phyloP scores from a whole-genome alignment of 768 basidiomycete species.

The Lepiota brunneoincarnata region DNA sequence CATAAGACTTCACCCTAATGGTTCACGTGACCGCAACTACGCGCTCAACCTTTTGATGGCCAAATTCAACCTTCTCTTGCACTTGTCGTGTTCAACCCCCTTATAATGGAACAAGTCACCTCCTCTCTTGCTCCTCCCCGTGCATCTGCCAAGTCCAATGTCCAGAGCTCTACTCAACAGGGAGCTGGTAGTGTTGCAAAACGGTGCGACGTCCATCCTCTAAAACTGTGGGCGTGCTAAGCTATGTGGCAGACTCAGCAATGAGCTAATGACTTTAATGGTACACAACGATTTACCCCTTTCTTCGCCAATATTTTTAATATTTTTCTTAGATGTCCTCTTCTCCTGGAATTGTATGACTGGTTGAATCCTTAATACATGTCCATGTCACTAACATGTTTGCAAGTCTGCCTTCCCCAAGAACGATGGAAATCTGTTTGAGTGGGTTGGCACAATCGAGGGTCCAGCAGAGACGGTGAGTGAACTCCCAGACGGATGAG shows the following conservation, averaged over 20 bases:
- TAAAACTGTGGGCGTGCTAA: conserved; percentile 11
- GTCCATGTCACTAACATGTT: conserved; percentile 11
- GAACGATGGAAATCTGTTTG: conserved; percentile 81
- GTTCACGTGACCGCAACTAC: conserved; percentile 4
- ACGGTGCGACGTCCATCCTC: conserved; percentile 45
- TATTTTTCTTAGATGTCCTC: conserved; percentile 68
- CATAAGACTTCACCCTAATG: background rate
- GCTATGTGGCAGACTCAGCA: conserved; percentile 53
- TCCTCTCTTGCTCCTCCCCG: conserved; percentile 62
- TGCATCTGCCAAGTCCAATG: conserved; percentile 53
- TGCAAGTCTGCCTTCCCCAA: conserved; percentile 85
- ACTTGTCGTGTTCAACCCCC: conserved; percentile 21
- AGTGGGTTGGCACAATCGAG: conserved; percentile 89
- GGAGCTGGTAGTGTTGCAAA: conserved; percentile 79
- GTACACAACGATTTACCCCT: conserved; percentile 36
- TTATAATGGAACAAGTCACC: conserved; percentile 69
- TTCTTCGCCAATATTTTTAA: conserved; percentile 9
- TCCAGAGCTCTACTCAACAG: conserved; percentile 50
- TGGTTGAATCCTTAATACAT: background rate
- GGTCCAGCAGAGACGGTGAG: conserved; percentile 75
- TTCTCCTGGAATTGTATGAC: conserved; percentile 80
- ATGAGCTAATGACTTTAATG: conserved; percentile 88
- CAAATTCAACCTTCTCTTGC: conserved; percentile 11
- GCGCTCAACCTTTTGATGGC: background rate
- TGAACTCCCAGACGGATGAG: background rate